Evolutionary conservation across 192 early-diverging fungal genomes (phyloP).

Genomic region (Mortierella hygrophila): DNA sequence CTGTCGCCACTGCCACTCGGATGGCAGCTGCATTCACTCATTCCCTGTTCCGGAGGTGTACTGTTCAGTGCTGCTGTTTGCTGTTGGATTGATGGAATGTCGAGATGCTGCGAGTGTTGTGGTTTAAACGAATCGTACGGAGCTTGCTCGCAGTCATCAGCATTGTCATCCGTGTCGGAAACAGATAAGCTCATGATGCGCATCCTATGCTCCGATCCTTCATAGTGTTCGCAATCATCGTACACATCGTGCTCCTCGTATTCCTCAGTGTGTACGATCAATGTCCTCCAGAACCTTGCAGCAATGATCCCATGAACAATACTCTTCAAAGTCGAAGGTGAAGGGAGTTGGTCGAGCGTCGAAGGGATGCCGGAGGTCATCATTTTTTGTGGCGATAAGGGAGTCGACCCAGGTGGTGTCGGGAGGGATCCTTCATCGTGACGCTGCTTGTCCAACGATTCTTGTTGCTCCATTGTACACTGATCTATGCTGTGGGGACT

Average conservation of each 20-base stretch:
- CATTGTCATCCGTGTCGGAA: slow-evolving; percentile 24
- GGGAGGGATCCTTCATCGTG: slow-evolving; percentile 24
- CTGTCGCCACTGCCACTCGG: not conserved
- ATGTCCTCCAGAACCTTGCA: not conserved
- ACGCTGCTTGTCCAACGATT: not conserved
- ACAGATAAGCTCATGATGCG: slow-evolving; percentile 31
- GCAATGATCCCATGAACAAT: not conserved
- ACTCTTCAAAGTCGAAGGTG: not conserved
- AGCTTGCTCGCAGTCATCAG: not conserved
- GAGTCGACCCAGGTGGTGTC: slow-evolving; percentile 38
- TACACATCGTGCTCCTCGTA: slow-evolving; percentile 41
- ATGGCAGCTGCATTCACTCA: slow-evolving; percentile 32
- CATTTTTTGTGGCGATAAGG: slow-evolving; percentile 26
- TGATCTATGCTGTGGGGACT: not conserved
- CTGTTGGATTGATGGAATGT: not conserved
- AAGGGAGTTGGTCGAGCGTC: not conserved
- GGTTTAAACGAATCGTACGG: not conserved
- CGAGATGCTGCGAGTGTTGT: not conserved
- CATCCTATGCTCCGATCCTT: slow-evolving; percentile 44
- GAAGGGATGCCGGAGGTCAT: not conserved
- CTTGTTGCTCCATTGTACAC: not conserved
- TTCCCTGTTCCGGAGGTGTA: not conserved
- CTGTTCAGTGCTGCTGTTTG: not conserved
- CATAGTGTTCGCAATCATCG: slow-evolving; percentile 33
- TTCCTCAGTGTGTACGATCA: slow-evolving; percentile 3